phyloP scores from a whole-genome alignment of 192 early-diverging fungal species.

The Pilaira anomala region DNA sequence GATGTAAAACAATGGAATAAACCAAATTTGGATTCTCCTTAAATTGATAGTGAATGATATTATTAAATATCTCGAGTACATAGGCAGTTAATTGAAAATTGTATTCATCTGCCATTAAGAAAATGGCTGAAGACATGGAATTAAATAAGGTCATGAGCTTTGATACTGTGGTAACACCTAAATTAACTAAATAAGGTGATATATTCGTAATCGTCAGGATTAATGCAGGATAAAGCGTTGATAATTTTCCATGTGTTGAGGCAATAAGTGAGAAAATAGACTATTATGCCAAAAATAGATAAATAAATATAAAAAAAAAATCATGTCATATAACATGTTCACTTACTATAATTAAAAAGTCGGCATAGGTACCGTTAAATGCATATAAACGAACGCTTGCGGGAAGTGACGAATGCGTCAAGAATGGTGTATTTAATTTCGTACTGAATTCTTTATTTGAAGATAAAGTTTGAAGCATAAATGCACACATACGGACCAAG shows the following conservation, averaged over 20 bases:
- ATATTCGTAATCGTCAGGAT: constrained; percentile 80
- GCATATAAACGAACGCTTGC: constrained; percentile 57
- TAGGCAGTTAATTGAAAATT: constrained; percentile 75
- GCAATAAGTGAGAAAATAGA: constrained; percentile 73
- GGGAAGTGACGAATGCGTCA: constrained; percentile 55
- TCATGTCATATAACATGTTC: background rate
- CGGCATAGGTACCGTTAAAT: constrained; percentile 66
- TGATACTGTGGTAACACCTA: constrained; percentile 67
- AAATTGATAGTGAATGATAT: constrained; percentile 82
- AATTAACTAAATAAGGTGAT: constrained; percentile 73
- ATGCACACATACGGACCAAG: constrained; percentile 69
- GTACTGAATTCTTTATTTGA: constrained; percentile 63
- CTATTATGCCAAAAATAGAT: constrained; percentile 35
- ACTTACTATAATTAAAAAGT: constrained; percentile 78
- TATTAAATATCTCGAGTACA: constrained; percentile 78
- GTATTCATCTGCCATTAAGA: constrained; percentile 73
- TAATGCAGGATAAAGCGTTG: constrained; percentile 72
- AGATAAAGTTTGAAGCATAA: constrained; percentile 70
- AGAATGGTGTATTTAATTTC: constrained; percentile 62
- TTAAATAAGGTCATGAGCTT: constrained; percentile 73
- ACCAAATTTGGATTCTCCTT: constrained; percentile 76
- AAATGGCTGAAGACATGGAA: constrained; percentile 75
- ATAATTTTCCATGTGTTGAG: constrained; percentile 62
- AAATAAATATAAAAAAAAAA: constrained; percentile 6
- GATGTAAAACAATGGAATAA: constrained; percentile 76